These are phyloP conservation scores for Prunella vulgaris DNA, from an alignment of 257 asterid genomes.

Conservation along the genomic window DNA sequence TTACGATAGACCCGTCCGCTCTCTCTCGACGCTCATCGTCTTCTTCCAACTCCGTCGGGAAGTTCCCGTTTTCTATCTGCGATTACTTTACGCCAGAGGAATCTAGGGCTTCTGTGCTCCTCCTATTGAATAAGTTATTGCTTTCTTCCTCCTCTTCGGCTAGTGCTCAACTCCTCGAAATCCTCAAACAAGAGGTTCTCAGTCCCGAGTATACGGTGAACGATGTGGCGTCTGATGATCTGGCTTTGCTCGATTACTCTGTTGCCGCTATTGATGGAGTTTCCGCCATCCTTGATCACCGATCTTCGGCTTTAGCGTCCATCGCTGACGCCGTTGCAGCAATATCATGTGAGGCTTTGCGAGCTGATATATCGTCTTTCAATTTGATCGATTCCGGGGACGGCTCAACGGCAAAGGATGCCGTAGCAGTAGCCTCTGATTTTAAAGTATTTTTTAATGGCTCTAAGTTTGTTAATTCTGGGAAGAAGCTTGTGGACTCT, in stretches of 20 bases:
- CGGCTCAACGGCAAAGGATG: slow-evolving; percentile 80
- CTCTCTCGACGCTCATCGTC: slow-evolving; percentile 41
- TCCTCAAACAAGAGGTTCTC: slow-evolving; percentile 25
- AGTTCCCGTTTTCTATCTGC: slow-evolving; percentile 41
- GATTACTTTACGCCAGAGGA: slow-evolving; percentile 41
- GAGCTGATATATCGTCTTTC: slow-evolving; percentile 57
- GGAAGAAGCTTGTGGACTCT: slow-evolving; percentile 27
- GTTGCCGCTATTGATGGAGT: slow-evolving; percentile 56
- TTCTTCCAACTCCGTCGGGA: slow-evolving; percentile 15
- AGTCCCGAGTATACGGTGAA: slow-evolving; percentile 20
- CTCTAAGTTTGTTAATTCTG: slow-evolving; percentile 54
- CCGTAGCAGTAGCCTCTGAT: slow-evolving; percentile 75
- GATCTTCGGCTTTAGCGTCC: slow-evolving; percentile 36
- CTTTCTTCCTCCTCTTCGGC: slow-evolving; percentile 41
- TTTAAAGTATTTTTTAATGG: slow-evolving; percentile 65
- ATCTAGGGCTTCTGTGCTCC: slow-evolving; percentile 54
- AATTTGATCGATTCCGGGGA: slow-evolving; percentile 87
- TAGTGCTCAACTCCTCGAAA: slow-evolving; percentile 35
- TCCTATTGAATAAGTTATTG: slow-evolving; percentile 57
- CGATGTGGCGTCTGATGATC: slow-evolving; percentile 29
- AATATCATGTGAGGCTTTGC: slow-evolving; percentile 81
- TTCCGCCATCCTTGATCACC: slow-evolving; percentile 59
- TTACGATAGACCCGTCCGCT: slow-evolving; percentile 52
- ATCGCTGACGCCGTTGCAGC: slow-evolving; percentile 72
- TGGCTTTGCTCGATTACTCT: slow-evolving; percentile 34